Evolutionary conservation across 257 asterid species (phyloP), one percentile per base, ranked within the genome.

Genomic region (Dorcoceras hygrometricum): DNA sequence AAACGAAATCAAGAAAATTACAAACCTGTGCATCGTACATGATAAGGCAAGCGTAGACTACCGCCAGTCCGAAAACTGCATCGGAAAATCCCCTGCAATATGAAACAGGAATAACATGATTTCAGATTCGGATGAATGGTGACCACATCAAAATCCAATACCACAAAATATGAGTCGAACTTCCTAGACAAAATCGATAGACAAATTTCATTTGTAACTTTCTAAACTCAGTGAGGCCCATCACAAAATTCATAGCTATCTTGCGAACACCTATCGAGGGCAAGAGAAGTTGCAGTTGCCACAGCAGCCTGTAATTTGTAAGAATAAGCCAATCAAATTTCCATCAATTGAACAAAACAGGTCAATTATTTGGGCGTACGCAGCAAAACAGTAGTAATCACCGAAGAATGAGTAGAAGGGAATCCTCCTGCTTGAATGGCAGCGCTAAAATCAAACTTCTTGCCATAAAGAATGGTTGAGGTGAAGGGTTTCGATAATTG

Each of bases 11-110:
- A 59, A n/a, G n/a, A n/a, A n/a, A n/a, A n/a, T n/a, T 53, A 67
- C 89, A 66, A 81, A 89, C 98, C 98, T 92, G 98, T 10, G 98
- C 90, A 70, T 92, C 98, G 31, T 87, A 87, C 97, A 89, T 92
- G 71, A 81, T 65, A 60, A 92, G 90, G 84, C 85, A 54, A 8
- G 98, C 96, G 43, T 89, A 92, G 71, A 92, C 87, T 62, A 81
- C 94, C 28, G 98, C 96, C 62, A 87, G 71, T 53, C 98, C 98
- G 39, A 89, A 92, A 62, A 92, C 62, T 27, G 94, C 72, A 77
- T 92, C 98, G 25, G 90, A 72, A 73, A 92, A 83, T 48, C 98
- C 98, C 87, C 98, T 92, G 89, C 79, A 76, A 23, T 43, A 65
- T 24, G 4, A 61, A 36, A 58, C 73, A 76, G 59, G 54, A 60